phyloP scores from a whole-genome alignment of 2,329 filamentous ascomycete genomes.

The Xylariales sp. region DNA sequence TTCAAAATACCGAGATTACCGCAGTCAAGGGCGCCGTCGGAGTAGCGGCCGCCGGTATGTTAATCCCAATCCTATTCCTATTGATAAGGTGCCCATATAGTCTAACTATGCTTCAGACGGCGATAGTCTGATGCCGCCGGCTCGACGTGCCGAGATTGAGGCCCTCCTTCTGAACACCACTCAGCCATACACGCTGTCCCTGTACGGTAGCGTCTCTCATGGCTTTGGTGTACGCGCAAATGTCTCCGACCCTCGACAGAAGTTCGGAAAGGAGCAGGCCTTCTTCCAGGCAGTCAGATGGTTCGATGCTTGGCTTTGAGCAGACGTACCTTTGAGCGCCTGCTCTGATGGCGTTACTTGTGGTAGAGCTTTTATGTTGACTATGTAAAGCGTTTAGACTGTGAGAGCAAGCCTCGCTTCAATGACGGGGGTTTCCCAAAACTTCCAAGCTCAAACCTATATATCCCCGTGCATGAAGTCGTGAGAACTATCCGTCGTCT shows the following conservation, averaged over 20 bases:
- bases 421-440: neutral
- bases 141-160: constrained; percentile 68
- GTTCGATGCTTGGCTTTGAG: constrained; percentile 69
- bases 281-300: constrained; percentile 80
- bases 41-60: constrained; percentile 70
- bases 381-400: neutral
- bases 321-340: neutral
- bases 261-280: constrained; percentile 81
- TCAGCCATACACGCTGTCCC: constrained; percentile 73
- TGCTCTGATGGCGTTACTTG: neutral
- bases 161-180: constrained; percentile 65
- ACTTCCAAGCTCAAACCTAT: neutral
- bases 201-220: constrained; percentile 76
- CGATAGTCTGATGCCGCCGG: constrained; percentile 68
- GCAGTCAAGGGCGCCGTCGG: constrained; percentile 67
- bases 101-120: constrained; percentile 56
- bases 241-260: constrained; percentile 59
- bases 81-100: neutral
- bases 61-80: neutral
- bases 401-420: neutral
- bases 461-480: neutral
- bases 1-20: constrained; percentile 68
- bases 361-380: neutral
- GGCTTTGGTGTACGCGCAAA: constrained; percentile 80
- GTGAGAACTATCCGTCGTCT: neutral